Conservation (phyloP, 768 basidiomycete genomes). For the Xanthoconium purpureum region DNA sequence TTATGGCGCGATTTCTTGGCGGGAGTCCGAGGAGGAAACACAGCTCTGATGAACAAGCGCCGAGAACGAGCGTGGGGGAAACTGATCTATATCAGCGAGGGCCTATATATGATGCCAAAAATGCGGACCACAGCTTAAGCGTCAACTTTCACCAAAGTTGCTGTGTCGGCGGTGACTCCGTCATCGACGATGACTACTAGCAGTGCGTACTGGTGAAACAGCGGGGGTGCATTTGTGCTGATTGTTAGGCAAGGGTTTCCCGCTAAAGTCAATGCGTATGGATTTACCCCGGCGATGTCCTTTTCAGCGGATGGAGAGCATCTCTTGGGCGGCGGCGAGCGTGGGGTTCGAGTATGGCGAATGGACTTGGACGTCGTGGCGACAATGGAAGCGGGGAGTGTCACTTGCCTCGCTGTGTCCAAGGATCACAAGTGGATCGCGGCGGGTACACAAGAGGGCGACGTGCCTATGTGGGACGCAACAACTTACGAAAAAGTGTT, state of each 20-base stretch:
- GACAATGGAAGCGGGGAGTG: neutral
- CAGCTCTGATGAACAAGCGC: too few relatives aligned
- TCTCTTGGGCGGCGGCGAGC: neutral
- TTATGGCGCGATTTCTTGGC: too few relatives aligned
- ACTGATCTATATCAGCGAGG: too few relatives aligned
- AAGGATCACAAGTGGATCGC: neutral
- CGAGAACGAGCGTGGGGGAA: too few relatives aligned
- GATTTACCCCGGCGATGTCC: neutral
- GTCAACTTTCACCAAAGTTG: too few relatives aligned
- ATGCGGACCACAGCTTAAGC: too few relatives aligned
- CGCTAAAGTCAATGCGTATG: neutral
- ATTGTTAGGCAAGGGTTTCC: neutral
- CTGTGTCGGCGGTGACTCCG: neutral
- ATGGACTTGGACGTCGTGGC: neutral
- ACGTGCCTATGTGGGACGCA: neutral
- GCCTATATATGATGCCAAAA: too few relatives aligned
- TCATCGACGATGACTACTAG: neutral
- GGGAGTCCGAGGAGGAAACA: too few relatives aligned
- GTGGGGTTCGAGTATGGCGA: neutral
- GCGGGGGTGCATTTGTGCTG: neutral
- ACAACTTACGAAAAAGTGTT: neutral
- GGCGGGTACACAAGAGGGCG: neutral
- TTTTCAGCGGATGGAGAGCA: neutral
- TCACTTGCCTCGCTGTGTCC: neutral
- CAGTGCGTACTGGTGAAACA: neutral